Percentiles rank a stretch among this genome's conserved stretches.
Evolutionary conservation across 306 rosid species (phyloP).

Genomic region (Cucumis melo): DNA sequence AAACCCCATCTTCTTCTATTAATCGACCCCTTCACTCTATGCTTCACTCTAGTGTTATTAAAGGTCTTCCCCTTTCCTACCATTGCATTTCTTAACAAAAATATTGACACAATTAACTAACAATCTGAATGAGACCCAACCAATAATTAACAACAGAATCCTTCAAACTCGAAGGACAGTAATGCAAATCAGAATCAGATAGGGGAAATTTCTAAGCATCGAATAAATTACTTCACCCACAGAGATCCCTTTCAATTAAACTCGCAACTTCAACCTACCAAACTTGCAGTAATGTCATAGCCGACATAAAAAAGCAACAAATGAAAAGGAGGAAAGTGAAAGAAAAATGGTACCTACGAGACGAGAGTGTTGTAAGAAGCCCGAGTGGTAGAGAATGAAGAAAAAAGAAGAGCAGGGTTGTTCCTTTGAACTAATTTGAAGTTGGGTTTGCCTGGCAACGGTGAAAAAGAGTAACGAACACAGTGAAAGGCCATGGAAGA

Average conservation of each 20-base stretch:
- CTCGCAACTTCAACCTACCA: neutral
- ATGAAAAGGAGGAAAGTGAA: neutral
- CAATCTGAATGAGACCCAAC: neutral
- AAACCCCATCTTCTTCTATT: no score
- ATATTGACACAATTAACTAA: no score
- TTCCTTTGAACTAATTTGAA: constrained; percentile 23
- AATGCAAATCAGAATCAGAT: neutral
- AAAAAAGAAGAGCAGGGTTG: constrained; percentile 26
- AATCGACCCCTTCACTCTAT: no score
- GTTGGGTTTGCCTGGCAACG: constrained; percentile 25
- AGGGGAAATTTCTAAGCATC: neutral
- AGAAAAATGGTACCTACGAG: constrained; percentile 43
- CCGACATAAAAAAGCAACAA: neutral
- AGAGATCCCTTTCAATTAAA: neutral
- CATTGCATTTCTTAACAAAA: no score
- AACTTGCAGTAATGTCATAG: constrained; percentile 1
- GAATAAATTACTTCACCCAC: neutral
- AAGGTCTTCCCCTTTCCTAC: no score
- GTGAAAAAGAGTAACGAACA: constrained; percentile 38
- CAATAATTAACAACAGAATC: neutral
- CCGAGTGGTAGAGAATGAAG: constrained; percentile 30
- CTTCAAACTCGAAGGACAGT: neutral
- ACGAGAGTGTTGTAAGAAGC: constrained; percentile 58
- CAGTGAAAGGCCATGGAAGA: constrained; percentile 80
- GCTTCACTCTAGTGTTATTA: no score